Evolutionary conservation across 73 alveolate genomes (phyloP).

Genomic region (Paraurostyla sp.): DNA sequence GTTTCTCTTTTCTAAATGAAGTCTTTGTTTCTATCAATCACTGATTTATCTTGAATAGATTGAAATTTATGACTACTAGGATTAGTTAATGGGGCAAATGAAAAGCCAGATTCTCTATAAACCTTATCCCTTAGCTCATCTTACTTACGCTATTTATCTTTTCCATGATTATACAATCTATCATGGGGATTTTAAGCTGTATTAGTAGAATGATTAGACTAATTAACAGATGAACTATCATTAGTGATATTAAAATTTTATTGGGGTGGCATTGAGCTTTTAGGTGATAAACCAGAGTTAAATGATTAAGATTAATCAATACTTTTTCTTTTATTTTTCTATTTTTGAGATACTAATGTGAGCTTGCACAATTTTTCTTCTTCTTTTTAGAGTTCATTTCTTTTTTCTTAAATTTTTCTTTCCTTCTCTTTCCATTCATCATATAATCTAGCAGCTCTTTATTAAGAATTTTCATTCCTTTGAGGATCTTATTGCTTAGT

Average conservation of each 20-base stretch:
- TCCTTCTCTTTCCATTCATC: constrained; percentile 21
- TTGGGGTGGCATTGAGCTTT: background rate
- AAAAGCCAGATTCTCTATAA: constrained; percentile 1
- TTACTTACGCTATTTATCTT: background rate
- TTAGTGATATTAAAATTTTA: background rate
- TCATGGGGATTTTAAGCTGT: background rate
- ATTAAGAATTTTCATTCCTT: background rate
- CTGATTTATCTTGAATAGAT: constrained; percentile 22
- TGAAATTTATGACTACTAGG: too few species aligned
- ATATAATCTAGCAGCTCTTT: constrained; percentile 15
- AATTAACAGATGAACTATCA: background rate
- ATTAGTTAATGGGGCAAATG: constrained; percentile 44
- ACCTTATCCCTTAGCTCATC: constrained; percentile 19
- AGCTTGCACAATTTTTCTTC: constrained; percentile 11
- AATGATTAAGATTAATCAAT: background rate
- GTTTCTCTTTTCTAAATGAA: constrained; percentile 7
- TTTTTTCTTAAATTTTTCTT: background rate
- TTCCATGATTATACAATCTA: background rate
- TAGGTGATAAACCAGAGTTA: background rate
- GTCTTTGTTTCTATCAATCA: constrained; percentile 19
- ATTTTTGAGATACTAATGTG: background rate
- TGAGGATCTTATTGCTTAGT: constrained; percentile 12
- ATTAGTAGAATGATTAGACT: background rate
- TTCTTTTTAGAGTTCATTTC: constrained; percentile 5
- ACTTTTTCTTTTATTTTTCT: background rate